Evolutionary conservation across 805 yeast genomes (phyloP).

Genomic region (Cyberlindnera americana): DNA sequence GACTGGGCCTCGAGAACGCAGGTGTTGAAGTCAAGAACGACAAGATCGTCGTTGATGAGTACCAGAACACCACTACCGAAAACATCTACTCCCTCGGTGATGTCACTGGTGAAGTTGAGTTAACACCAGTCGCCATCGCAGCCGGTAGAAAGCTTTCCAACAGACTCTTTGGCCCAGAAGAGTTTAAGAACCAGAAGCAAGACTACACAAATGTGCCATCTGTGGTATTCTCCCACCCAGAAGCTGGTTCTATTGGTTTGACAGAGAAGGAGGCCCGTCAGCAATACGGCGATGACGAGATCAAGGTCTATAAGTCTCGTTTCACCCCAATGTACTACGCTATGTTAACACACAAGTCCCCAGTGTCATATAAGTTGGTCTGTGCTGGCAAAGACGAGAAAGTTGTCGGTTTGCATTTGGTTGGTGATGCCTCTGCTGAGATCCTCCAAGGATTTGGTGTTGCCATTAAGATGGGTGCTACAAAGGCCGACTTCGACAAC

Average conservation of each 20-base stretch:
- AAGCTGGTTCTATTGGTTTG: conserved; percentile 91
- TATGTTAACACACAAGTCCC: conserved; percentile 72
- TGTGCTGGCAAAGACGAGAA: conserved; percentile 80
- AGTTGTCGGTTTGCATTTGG: conserved; percentile 91
- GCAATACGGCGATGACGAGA: conserved; percentile 72
- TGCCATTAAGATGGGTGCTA: conserved; percentile 98
- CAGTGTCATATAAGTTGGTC: conserved; percentile 82
- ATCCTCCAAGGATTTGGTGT: conserved; percentile 98
- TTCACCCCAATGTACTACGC: conserved; percentile 94
- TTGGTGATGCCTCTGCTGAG: conserved; percentile 89
- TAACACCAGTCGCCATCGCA: conserved; percentile 98
- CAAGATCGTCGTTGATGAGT: conserved; percentile 80
- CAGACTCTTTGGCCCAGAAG: conserved; percentile 81
- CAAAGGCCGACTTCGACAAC: conserved; percentile 90
- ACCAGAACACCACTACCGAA: conserved; percentile 71
- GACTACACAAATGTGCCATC: conserved; percentile 88
- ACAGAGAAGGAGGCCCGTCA: conserved; percentile 73
- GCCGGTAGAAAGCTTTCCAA: conserved; percentile 94
- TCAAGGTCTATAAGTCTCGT: conserved; percentile 77
- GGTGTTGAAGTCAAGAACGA: conserved; percentile 61
- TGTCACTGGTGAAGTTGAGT: conserved; percentile 86
- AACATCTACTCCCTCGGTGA: conserved; percentile 88
- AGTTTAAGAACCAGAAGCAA: conserved; percentile 69
- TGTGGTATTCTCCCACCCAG: conserved; percentile 98
- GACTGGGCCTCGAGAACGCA: conserved; percentile 71